phyloP scores from a whole-genome alignment of 495 filamentous ascomycete species.

The Lindgomyces ingoldianus region DNA sequence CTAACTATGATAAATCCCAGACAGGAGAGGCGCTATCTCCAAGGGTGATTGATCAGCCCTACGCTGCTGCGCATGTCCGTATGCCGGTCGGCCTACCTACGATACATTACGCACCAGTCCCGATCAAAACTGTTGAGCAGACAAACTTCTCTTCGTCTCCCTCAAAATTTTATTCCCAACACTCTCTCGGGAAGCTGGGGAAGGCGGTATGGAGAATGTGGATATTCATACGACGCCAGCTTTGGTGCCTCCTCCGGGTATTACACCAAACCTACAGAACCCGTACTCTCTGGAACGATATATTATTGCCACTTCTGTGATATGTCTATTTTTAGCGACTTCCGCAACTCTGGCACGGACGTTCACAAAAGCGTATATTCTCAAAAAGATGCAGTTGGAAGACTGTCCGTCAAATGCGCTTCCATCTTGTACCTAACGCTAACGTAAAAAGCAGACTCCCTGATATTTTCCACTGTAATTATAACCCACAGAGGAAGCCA shows the following conservation, averaged over 20 bases:
- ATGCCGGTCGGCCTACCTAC: too few species aligned
- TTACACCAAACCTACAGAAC: slow-evolving; percentile 25
- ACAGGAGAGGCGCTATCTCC: too few species aligned
- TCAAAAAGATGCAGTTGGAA: slow-evolving; percentile 29
- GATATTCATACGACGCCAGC: slow-evolving; percentile 21
- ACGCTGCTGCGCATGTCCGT: too few species aligned
- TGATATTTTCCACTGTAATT: background rate
- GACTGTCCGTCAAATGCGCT: slow-evolving; percentile 32
- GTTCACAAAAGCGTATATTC: slow-evolving; percentile 28
- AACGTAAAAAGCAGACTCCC: background rate
- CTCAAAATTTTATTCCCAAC: too few species aligned
- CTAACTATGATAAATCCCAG: too few species aligned
- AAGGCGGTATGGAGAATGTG: background rate
- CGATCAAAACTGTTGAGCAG: too few species aligned
- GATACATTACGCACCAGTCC: too few species aligned
- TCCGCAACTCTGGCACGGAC: slow-evolving; percentile 18
- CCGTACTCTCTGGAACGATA: slow-evolving; percentile 29
- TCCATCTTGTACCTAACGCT: background rate
- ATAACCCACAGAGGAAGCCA: background rate
- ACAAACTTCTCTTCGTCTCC: too few species aligned
- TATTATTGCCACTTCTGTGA: slow-evolving; percentile 11
- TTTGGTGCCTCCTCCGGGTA: slow-evolving; percentile 32
- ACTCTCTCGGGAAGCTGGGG: too few species aligned
- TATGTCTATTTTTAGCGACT: slow-evolving; percentile 11
- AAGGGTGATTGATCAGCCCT: too few species aligned